Evolutionary conservation across 768 basidiomycete species (phyloP), one percentile per base, ranked within the genome.

Genomic region (Phanerochaete carnosa): DNA sequence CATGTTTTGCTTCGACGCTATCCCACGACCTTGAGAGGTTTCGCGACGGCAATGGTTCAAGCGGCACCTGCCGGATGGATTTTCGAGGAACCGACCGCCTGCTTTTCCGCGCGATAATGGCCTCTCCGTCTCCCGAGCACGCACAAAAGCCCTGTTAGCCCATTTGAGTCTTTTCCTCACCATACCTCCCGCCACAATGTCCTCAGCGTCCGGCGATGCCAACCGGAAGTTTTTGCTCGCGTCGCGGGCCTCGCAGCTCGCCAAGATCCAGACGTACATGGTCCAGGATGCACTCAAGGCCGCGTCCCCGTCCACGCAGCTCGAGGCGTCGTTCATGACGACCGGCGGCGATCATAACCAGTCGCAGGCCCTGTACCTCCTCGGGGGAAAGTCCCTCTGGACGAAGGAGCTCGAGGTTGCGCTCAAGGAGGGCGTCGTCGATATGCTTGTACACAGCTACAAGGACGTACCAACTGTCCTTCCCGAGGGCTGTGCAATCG

Each of bases 401-500:
- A 99, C 97, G 37, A 92, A 94, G 67, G 96, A 98, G 67, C 86
- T 99, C 57, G 97, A 99, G 71, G 89, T 91, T 22, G 87, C 86
- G 46, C 77, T 99, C 62, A 80, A 85, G 57, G 80, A 87, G 46
- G 76, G 81, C 30, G 76, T 80, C 13, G 89, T 95, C 52, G 97
- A 99, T 72, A 86, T 98, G 81, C 84, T 99, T 67, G 87, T 98
- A 22, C 96, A 99, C 75, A 87, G 83, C 35, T 78, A 93, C 66
- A 99, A 99, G 73, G 97, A 98, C 72, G 85, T 98, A 32, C 96
- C 96, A 3, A 98, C 96, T 1, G 79, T 79, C 6, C 78, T 99
- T 30, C 93, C 94, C 0, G 83, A 84, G 0, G 92, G 92, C 3
- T 98, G 92, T 73, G 81, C 87, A 67, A 81, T 99, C 51, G 93